These are phyloP conservation scores for Apiospora malaysiana DNA, from an alignment of 2,329 filamentous ascomycete genomes.

Conservation along the genomic window DNA sequence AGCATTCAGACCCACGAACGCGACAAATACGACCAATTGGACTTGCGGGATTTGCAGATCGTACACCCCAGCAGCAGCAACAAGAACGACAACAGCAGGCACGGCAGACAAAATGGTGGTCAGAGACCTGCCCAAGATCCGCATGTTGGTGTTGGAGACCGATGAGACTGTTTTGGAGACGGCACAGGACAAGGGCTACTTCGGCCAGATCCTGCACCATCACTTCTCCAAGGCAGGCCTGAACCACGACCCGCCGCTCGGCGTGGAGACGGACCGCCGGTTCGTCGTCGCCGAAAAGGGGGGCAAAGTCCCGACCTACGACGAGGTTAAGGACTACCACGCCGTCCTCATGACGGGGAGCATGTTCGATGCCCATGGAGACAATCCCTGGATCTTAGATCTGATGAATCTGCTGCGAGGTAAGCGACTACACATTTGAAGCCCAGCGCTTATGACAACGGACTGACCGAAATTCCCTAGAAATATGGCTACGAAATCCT, in stretches of 20 bases:
- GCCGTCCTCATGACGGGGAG: conserved; percentile 76
- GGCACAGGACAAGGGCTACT: conserved; percentile 53
- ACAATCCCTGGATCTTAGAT: conserved; percentile 75
- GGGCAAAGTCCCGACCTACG: conserved; percentile 51
- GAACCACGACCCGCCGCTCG: conserved; percentile 58
- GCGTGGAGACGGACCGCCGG: conserved; percentile 59
- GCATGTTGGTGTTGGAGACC: conserved; percentile 62
- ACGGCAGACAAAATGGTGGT: conserved; percentile 1
- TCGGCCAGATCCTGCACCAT: conserved; percentile 58
- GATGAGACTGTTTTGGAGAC: conserved; percentile 61
- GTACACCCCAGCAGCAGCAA: background rate
- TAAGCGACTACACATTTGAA: conserved; percentile 30
- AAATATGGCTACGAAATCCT: conserved; percentile 56
- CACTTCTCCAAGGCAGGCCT: conserved; percentile 58
- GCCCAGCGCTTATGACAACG: too few species aligned
- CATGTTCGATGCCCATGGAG: conserved; percentile 72
- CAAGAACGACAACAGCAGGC: background rate
- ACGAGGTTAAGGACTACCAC: conserved; percentile 68
- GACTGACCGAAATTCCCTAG: conserved; percentile 32
- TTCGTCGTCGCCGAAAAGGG: conserved; percentile 58
- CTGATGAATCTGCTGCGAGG: conserved; percentile 63
- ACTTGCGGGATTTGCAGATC: background rate
- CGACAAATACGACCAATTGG: background rate
- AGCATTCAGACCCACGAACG: background rate
- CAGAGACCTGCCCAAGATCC: conserved; percentile 28